Evolutionary conservation across 805 yeast species (phyloP).

Genomic region (Peterozyma xylosa): DNA sequence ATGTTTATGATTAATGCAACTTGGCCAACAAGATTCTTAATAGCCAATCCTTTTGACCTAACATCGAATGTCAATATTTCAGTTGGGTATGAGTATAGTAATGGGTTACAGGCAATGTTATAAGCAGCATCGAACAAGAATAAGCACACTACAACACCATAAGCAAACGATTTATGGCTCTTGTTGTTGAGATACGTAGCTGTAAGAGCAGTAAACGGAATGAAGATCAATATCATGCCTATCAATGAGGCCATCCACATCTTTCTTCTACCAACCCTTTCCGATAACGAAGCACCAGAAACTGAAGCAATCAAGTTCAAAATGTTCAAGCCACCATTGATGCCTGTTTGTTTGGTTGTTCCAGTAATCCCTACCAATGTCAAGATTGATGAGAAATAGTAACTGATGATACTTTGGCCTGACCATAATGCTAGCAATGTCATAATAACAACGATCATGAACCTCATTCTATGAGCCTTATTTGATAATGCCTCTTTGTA

Average conservation of each 20-base stretch:
- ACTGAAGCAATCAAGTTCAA: slow-evolving; percentile 17
- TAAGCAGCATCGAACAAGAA: slow-evolving; percentile 17
- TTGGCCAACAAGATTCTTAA: slow-evolving; percentile 16
- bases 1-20: slow-evolving; percentile 18
- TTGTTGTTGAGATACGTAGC: slow-evolving; percentile 14
- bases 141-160: slow-evolving; percentile 17
- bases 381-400: slow-evolving; percentile 26
- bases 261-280: slow-evolving; percentile 16
- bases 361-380: slow-evolving; percentile 17
- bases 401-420: slow-evolving; percentile 18
- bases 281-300: slow-evolving; percentile 17
- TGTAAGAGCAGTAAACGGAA: slow-evolving; percentile 18
- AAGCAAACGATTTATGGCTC: slow-evolving; percentile 12
- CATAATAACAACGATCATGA: slow-evolving; percentile 20
- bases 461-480: slow-evolving; percentile 16
- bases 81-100: slow-evolving; percentile 18
- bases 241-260: slow-evolving; percentile 16
- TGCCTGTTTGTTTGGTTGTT: slow-evolving; percentile 16
- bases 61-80: slow-evolving; percentile 17
- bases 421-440: slow-evolving; percentile 20
- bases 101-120: slow-evolving; percentile 18
- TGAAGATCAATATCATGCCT: slow-evolving; percentile 18
- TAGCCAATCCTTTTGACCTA: slow-evolving; percentile 20
- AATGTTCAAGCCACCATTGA: slow-evolving; percentile 18
- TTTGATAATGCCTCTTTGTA: slow-evolving; percentile 17